Conservation (phyloP, 176 grass and related monocot species). For the Bothriochloa decipiens region DNA sequence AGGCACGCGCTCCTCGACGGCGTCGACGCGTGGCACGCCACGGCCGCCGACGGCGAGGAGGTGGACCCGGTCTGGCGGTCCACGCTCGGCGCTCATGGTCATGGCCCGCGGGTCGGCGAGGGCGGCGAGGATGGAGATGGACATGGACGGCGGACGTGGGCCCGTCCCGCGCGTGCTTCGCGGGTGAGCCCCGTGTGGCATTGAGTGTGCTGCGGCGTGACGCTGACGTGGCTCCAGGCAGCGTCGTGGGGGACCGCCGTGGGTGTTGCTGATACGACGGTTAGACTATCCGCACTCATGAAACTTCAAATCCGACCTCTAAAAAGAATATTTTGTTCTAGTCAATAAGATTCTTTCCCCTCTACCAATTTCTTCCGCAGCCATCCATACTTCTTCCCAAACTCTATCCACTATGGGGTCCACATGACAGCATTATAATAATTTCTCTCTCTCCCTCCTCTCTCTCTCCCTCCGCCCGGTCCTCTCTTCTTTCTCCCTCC, state of each 20-base stretch:
- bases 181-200: slow-evolving; percentile 9
- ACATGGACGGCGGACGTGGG: background rate
- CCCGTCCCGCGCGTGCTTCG: background rate
- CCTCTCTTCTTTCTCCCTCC: too few relatives aligned
- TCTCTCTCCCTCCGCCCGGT: too few relatives aligned
- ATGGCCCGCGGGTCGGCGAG: background rate
- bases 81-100: slow-evolving; percentile 43
- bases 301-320: too few relatives aligned
- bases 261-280: slow-evolving; percentile 18
- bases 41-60: slow-evolving; percentile 44
- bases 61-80: slow-evolving; percentile 69
- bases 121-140: background rate
- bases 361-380: too few relatives aligned
- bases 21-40: slow-evolving; percentile 61
- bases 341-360: too few relatives aligned
- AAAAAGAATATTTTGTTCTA: too few relatives aligned
- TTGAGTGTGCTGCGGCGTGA: slow-evolving; percentile 24
- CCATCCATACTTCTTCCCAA: too few relatives aligned
- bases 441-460: too few relatives aligned
- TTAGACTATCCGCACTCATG: too few relatives aligned
- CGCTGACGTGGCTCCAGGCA: slow-evolving; percentile 12
- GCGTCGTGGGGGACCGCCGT: background rate
- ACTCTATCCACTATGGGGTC: too few relatives aligned
- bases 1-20: slow-evolving; percentile 56
- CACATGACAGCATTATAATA: too few relatives aligned